phyloP scores from a whole-genome alignment of 306 rosid species.

The Dalbergia oliveri region DNA sequence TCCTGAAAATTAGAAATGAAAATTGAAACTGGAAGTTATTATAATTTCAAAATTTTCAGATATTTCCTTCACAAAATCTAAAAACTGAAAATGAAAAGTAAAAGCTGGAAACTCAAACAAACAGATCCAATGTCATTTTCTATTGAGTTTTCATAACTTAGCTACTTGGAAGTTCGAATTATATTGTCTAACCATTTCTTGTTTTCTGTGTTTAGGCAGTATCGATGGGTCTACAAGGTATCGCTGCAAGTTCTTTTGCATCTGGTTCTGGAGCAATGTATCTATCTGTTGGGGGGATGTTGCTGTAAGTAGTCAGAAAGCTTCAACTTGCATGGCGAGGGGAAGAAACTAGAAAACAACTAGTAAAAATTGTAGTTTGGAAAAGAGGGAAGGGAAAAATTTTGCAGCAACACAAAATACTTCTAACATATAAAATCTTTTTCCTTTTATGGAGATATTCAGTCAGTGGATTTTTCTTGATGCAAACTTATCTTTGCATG shows the following conservation, averaged over 20 bases:
- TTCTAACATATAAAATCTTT: not conserved
- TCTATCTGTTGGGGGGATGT: slow-evolving; percentile 85
- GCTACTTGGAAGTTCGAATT: not conserved
- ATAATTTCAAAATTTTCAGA: too few species aligned
- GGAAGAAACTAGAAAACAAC: too few species aligned
- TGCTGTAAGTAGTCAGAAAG: slow-evolving; percentile 67
- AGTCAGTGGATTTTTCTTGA: not conserved
- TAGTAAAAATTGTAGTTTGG: not conserved
- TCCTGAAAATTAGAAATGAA: too few species aligned
- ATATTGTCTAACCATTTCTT: slow-evolving; percentile 39
- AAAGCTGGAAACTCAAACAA: too few species aligned
- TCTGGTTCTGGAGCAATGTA: slow-evolving; percentile 67
- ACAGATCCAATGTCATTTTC: too few species aligned
- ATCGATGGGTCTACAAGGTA: slow-evolving; percentile 58
- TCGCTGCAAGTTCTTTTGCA: slow-evolving; percentile 66
- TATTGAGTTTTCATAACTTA: too few species aligned
- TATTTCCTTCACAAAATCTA: too few species aligned
- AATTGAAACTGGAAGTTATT: too few species aligned
- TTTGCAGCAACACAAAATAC: not conserved
- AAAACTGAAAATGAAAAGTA: too few species aligned
- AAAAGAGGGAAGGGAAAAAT: not conserved
- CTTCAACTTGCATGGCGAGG: slow-evolving; percentile 28
- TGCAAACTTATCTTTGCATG: slow-evolving; percentile 9
- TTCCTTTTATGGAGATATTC: not conserved
- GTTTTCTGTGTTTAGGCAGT: slow-evolving; percentile 64